Evolutionary conservation across 1,139 yeast genomes (phyloP).

Genomic region (Zygosaccharomyces sapae): DNA sequence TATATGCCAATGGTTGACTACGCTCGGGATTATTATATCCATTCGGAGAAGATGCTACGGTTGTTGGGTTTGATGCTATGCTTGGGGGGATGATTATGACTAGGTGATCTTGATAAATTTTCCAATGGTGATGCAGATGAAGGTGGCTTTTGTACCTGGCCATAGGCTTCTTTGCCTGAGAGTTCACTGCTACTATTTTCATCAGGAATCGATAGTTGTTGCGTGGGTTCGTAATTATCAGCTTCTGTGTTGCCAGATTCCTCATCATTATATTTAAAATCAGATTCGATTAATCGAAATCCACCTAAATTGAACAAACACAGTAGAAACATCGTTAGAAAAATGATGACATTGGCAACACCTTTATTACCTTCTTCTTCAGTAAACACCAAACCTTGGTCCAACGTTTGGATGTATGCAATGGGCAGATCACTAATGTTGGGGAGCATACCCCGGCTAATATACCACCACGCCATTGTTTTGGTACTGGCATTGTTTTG

Average conservation of each 20-base stretch:
- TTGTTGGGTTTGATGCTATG: neutral
- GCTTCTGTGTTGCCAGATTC: constrained; percentile 25
- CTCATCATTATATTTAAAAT: constrained; percentile 44
- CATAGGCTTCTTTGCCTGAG: constrained; percentile 2
- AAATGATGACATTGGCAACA: constrained; percentile 83
- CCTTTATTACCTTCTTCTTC: constrained; percentile 65
- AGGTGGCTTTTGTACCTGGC: neutral
- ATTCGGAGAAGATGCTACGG: neutral
- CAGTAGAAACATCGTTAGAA: constrained; percentile 64
- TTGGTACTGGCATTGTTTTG: constrained; percentile 50
- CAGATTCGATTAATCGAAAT: constrained; percentile 64
- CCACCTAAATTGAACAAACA: constrained; percentile 77
- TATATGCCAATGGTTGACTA: constrained; percentile 27
- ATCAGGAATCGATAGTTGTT: constrained; percentile 1
- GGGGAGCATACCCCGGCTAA: constrained; percentile 72
- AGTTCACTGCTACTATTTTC: constrained; percentile 5
- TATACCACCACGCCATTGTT: constrained; percentile 78
- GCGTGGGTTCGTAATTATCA: constrained; percentile 10
- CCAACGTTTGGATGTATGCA: constrained; percentile 81
- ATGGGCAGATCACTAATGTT: constrained; percentile 85
- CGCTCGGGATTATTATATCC: constrained; percentile 8
- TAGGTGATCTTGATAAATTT: neutral
- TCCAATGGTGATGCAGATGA: constrained; percentile 6
- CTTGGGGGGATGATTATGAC: neutral
- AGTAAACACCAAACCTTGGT: constrained; percentile 59